Evolutionary conservation across 495 filamentous ascomycete genomes (phyloP), one percentile per base, ranked within the genome.

Genomic region (Sordaria brevicollis): DNA sequence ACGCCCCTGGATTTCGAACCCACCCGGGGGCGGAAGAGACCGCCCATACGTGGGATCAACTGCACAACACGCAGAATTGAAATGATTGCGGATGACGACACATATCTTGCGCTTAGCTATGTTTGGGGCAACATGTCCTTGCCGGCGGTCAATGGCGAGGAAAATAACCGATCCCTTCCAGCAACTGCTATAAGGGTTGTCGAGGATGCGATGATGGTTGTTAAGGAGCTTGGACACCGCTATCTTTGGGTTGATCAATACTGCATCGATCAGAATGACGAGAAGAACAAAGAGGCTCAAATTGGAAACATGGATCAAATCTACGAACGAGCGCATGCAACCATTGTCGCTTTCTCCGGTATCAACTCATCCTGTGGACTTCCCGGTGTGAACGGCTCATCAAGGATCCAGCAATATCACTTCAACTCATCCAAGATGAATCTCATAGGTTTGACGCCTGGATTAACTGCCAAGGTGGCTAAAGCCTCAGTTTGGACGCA

Each of bases 171-270:
- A 4, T 8, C 1, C 21, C 19, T 49, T 3, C 41, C 43, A 13
- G 5, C 9, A 0, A 54, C 9, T 13, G 10, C 9, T 0, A 10
- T 21, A 1, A 54, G 29, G 11, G 21, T 25, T 13, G n/a, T 72
- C 6, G 65, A 67, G 13, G 71, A 72, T 21, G 68, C 71, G 19
- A 65, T 72, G 39, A 2, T 25, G 0, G 67, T 68, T 4, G 15
- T 19, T 2, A 62, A 11, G 17, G 2, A 21, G 17, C 34, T 72
- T 10, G 71, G 71, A 0, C 43, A 43, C 13, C 39, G 35, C 1
- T 73, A 73, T 29, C 43, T 73, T 3, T 73, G 71, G 71, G 69
- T 73, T 0, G 69, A 71, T 21, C 69, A 69, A 17, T 71, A 66
- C 35, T 73, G 71, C 35, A 73, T 71, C 33, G 11, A 70, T 9